phyloP scores from a whole-genome alignment of 306 rosid species.

The Pterocarpus santalinus region DNA sequence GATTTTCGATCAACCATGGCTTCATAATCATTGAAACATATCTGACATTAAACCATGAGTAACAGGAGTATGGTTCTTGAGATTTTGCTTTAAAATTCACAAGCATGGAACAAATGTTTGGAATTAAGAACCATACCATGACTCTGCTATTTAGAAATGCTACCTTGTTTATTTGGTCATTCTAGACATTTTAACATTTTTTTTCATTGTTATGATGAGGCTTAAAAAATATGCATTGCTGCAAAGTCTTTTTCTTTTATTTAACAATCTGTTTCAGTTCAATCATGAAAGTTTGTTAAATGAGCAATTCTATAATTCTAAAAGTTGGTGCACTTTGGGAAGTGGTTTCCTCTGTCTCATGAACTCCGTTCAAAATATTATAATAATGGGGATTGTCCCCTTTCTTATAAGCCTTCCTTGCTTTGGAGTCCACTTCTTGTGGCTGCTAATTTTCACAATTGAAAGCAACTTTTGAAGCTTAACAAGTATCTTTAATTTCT shows the following conservation, averaged over 20 bases:
- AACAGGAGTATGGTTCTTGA: conserved; percentile 27
- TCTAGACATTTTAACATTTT: neutral
- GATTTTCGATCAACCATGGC: conserved; percentile 19
- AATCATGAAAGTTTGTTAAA: conserved; percentile 33
- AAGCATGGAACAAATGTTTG: conserved; percentile 14
- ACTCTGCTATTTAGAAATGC: neutral
- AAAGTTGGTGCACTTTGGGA: conserved; percentile 51
- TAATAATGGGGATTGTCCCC: conserved; percentile 33
- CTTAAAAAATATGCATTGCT: conserved; percentile 43
- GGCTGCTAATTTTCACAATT: conserved; percentile 42
- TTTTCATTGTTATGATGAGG: neutral
- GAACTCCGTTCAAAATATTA: conserved; percentile 46
- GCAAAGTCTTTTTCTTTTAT: neutral
- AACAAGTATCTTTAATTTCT: conserved; percentile 32
- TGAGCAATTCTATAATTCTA: conserved; percentile 46
- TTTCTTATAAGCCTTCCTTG: conserved; percentile 30
- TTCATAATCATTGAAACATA: conserved; percentile 36
- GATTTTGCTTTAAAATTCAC: conserved; percentile 24
- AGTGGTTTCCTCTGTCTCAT: conserved; percentile 51
- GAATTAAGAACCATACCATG: conserved; percentile 13
- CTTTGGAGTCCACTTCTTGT: conserved; percentile 35
- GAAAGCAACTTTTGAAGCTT: conserved; percentile 38
- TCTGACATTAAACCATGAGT: conserved; percentile 1
- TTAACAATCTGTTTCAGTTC: conserved; percentile 26
- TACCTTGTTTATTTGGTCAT: conserved; percentile 25